These are phyloP conservation scores for Cucumis sativus DNA, from an alignment of 306 rosid species.

Conservation along the genomic window DNA sequence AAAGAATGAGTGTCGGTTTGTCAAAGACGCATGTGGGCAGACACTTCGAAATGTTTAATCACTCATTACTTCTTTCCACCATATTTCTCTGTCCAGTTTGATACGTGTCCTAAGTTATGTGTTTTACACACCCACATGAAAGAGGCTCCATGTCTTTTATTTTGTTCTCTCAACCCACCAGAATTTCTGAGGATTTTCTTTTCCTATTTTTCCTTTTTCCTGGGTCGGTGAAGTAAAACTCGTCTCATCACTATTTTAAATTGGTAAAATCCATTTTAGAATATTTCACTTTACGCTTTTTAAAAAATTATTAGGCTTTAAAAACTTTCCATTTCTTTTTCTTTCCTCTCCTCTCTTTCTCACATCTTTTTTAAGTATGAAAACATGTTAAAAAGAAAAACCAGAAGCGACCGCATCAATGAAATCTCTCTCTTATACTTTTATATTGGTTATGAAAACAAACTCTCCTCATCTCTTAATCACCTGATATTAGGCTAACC, in stretches of 20 bases:
- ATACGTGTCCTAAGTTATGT: neutral
- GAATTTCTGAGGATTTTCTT: neutral
- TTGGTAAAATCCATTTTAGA: no score
- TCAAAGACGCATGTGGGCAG: conserved; percentile 7
- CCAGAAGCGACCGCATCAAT: neutral
- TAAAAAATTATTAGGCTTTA: neutral
- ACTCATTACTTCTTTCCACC: neutral
- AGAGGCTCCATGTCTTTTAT: conserved; percentile 6
- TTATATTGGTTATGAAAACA: no score
- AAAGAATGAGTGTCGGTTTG: neutral
- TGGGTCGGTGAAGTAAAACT: neutral
- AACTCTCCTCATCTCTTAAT: no score
- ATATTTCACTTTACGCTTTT: conserved; percentile 1
- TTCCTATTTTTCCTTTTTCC: neutral
- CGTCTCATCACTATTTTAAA: no score
- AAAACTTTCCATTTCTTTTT: neutral
- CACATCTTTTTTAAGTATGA: neutral
- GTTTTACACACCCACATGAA: conserved; percentile 2
- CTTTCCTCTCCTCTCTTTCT: neutral
- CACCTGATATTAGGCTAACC: no score
- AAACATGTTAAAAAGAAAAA: neutral
- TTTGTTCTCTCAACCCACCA: neutral
- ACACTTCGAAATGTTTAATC: neutral
- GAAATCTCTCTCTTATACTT: neutral
- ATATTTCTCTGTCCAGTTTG: conserved; percentile 1